Evolutionary conservation across 306 rosid species (phyloP).

Genomic region (cucumber (Cucumis sativus)): DNA sequence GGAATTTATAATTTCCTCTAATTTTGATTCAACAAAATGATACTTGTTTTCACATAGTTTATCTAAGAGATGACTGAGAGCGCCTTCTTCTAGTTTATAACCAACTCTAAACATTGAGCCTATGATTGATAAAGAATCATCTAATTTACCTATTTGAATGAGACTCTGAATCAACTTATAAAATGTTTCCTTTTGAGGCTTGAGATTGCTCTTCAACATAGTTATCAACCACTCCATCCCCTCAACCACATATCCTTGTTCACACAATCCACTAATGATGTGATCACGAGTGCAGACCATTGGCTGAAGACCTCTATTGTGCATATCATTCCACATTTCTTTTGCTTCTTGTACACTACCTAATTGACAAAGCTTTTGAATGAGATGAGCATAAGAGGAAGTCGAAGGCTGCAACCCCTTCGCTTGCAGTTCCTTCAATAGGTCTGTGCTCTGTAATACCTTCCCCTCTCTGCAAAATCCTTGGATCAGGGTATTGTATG

Average conservation of each 20-base stretch:
- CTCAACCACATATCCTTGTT: conserved; percentile 30
- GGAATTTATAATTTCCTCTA: conserved; percentile 32
- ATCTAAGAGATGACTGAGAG: conserved; percentile 24
- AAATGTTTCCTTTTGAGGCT: conserved; percentile 38
- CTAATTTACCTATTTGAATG: conserved; percentile 27
- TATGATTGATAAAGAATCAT: conserved; percentile 50
- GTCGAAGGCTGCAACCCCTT: conserved; percentile 43
- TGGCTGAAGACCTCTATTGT: conserved; percentile 31
- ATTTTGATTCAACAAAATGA: conserved; percentile 16
- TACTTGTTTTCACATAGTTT: conserved; percentile 22
- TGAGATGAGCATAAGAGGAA: conserved; percentile 27
- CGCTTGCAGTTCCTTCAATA: conserved; percentile 27
- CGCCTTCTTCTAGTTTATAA: conserved; percentile 27
- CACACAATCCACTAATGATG: conserved; percentile 32
- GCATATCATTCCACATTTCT: conserved; percentile 44
- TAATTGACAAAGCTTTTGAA: conserved; percentile 29
- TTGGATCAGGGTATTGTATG: conserved; percentile 40
- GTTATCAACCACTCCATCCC: conserved; percentile 45
- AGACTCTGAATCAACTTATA: conserved; percentile 32
- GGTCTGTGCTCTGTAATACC: conserved; percentile 23
- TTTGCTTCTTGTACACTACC: conserved; percentile 34
- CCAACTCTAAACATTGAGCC: conserved; percentile 45
- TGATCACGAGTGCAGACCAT: conserved; percentile 16
- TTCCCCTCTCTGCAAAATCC: conserved; percentile 39
- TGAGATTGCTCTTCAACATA: conserved; percentile 34